Conservation (phyloP, 768 basidiomycete species). For the Tulasnella sp. region DNA sequence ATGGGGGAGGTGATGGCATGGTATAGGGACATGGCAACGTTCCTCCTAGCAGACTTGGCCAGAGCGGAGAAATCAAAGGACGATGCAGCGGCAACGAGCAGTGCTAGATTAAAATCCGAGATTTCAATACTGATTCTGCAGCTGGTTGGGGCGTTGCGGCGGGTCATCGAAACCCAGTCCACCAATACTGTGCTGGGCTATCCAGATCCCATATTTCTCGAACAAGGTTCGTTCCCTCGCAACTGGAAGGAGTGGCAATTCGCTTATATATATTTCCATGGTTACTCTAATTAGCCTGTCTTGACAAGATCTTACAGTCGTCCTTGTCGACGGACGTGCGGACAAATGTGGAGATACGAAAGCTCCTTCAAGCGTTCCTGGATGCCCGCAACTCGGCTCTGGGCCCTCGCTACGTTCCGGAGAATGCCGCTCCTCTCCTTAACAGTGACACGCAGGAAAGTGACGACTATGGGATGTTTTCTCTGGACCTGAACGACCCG, state of each 20-base stretch:
- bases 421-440: constrained; percentile 36
- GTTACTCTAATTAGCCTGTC: constrained; percentile 50
- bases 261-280: constrained; percentile 16
- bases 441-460: constrained; percentile 52
- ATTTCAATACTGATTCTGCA: constrained; percentile 46
- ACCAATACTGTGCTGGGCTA: constrained; percentile 44
- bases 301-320: constrained; percentile 49
- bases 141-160: constrained; percentile 53
- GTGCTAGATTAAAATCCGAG: constrained; percentile 32
- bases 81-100: neutral
- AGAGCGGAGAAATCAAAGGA: constrained; percentile 28
- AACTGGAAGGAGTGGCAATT: neutral
- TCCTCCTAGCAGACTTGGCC: constrained; percentile 54
- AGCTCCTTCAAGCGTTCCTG: constrained; percentile 59
- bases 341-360: constrained; percentile 55
- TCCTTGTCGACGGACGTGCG: constrained; percentile 46
- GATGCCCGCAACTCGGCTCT: constrained; percentile 48
- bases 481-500: constrained; percentile 61
- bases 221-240: constrained; percentile 46
- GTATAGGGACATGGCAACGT: constrained; percentile 56
- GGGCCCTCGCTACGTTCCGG: constrained; percentile 37
- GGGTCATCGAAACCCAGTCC: constrained; percentile 47
- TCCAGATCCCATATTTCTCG: constrained; percentile 60
- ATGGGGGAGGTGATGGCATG: constrained; percentile 58
- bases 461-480: constrained; percentile 62